Evolutionary conservation across 140 eudicot species (phyloP), one percentile per base, ranked within the genome.

Genomic region (Bidens hawaiensis): DNA sequence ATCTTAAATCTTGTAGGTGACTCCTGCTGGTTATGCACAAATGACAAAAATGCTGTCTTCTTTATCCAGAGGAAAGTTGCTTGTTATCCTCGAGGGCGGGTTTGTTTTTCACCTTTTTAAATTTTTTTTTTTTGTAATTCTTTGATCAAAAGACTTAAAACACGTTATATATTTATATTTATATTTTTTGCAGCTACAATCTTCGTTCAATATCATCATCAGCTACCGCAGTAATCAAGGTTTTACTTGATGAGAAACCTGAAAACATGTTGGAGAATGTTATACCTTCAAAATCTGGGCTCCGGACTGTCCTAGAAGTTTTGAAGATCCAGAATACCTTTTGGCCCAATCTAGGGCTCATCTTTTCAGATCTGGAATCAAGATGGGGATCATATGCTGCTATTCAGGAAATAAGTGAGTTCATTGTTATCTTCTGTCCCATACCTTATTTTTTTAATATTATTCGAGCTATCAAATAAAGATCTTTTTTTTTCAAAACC

Each of bases 1-100:
- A 17, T 65, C 23, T 38, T 56, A 27, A 40, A 16, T 59, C 53
- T 34, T 78, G 69, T 61, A 93, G 99, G 95, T 93, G 24, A 85
- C 96, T 17, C 99, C 96, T 66, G 76, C 80, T 60, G 96, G 99
- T 67, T 93, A 71, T 88, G 99, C 99, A 38, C 89, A 79, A 71
- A 88, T 93, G 99, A 85, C 99, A 41, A 76, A 93, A 54, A 88
- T 88, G 96, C 72, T 84, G 76, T 76, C 54, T 61, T 51, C 83
- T 53, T 75, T 88, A 24, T 77, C 94, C 27, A 74, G 79, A 70
- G 99, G 99, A 73, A 93, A 93, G 82, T 53, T 93, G 75, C 96
- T 93, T 65, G 94, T 88, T 43, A 85, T 93, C 40, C 97, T 93
- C 9, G 99, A 93, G 86, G 99, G 99, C 83, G 99, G 99, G 96